Base-by-base conservation (phyloP, 129 eudicot genomes). In the Solidago caesia region DNA sequence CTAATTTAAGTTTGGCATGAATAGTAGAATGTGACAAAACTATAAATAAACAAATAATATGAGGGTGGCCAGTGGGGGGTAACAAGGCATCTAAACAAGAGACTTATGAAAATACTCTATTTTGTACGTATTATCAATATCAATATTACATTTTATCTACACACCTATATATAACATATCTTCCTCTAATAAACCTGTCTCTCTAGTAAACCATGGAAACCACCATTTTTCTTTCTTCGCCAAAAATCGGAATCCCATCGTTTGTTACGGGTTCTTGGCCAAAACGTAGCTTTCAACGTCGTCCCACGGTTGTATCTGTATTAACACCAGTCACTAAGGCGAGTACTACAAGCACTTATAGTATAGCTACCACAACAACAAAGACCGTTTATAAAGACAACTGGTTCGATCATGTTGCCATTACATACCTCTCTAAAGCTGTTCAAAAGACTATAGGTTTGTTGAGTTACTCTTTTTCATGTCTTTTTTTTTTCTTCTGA, bases 391-490 rank as follows among this genome's bases (percentile, higher is more conserved):
- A 90, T 58, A 82, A 74, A 12, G 98, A 94, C 64, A 85, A 48
- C 57, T 94, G 89, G 91, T 59, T 85, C 16, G 91, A 94, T 27
- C 85, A 59, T 64, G 57, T 79, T 6, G 96, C 97, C 70, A 90
- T 94, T 61, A 79, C 82, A 58, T 84, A 90, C 79, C 87, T 94
- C 81, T 90, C 98, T 33, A 75, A 61, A 52, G 84, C 85, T 26
- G 80, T 94, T 48, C 98, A 94, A 82, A 82, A 84, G n/a, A 43
- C 87, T 2, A 67, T 79, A 78, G 98, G 98, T 94, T 75, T 16
- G 80, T 49, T 47, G 16, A 52, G 2, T 67, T 53, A 44, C 39
- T 51, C 9, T 7, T 62, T 27, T 16, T 16, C 15, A 27, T 56
- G 39, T 15, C 27, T 15, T 16, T 56, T 10, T 56, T 2, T 55